Percentiles rank a stretch among this genome's conserved stretches.
These are phyloP conservation scores for Eimeria acervulina DNA, from an alignment of 169 alveolate species.

Conservation along the genomic window DNA sequence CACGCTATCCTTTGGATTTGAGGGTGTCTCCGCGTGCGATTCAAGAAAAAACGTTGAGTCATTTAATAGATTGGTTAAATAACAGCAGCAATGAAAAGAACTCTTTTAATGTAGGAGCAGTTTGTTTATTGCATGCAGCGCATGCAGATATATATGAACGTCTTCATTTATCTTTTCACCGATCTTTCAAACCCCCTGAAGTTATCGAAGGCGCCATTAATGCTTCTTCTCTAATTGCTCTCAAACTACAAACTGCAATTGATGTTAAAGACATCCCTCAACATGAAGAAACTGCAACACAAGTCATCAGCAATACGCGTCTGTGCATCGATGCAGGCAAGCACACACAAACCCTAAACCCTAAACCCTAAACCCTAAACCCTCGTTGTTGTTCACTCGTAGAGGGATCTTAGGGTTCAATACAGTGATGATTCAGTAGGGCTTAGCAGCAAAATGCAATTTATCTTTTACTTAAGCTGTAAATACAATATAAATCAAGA, in stretches of 20 bases:
- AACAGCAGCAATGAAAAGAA: background rate
- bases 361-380: too few species aligned
- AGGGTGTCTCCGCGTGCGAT: background rate
- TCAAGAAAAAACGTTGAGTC: background rate
- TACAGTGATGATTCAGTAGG: too few species aligned
- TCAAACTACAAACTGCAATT: background rate
- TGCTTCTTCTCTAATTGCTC: background rate
- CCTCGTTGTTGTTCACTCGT: too few species aligned
- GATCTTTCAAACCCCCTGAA: background rate
- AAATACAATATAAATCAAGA: background rate
- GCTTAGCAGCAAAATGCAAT: too few species aligned
- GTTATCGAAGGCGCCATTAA: background rate
- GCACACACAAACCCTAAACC: too few species aligned
- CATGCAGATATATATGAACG: background rate
- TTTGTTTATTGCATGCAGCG: background rate
- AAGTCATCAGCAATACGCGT: too few species aligned
- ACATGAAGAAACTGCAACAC: too few species aligned
- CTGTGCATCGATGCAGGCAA: too few species aligned
- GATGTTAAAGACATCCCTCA: background rate
- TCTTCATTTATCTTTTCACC: background rate
- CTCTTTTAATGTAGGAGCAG: background rate
- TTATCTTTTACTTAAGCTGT: too few species aligned
- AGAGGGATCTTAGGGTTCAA: too few species aligned
- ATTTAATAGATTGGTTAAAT: background rate
- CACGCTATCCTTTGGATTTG: background rate